Percentiles rank a stretch among this genome's conserved stretches.
Evolutionary conservation across 805 yeast genomes (phyloP).

Genomic region (Metschnikowia proteae): DNA sequence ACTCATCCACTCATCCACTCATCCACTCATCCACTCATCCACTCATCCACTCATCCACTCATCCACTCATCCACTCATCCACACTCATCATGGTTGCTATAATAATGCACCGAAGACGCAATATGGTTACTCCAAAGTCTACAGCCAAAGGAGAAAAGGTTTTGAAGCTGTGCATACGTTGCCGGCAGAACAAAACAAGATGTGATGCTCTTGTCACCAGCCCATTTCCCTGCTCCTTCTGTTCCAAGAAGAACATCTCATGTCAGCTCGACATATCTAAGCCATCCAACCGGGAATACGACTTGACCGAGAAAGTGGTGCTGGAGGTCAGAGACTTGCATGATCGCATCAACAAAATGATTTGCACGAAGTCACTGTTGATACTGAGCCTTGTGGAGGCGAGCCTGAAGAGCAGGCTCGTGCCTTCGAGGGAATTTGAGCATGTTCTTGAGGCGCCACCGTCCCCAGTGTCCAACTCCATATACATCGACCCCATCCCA

Average conservation of each 20-base stretch:
- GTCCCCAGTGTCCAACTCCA: constrained; percentile 3
- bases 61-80: neutral
- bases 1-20: neutral
- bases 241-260: constrained; percentile 46
- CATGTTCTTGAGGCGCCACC: constrained; percentile 3
- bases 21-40: neutral
- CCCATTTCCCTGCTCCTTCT: constrained; percentile 57
- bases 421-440: neutral
- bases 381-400: constrained; percentile 6
- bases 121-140: constrained; percentile 11
- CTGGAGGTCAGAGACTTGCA: constrained; percentile 16
- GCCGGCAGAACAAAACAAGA: constrained; percentile 63
- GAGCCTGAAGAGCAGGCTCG: neutral
- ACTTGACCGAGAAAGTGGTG: constrained; percentile 12
- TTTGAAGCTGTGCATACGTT: constrained; percentile 55
- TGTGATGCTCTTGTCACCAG: constrained; percentile 53
- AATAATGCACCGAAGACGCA: constrained; percentile 16
- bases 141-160: constrained; percentile 17
- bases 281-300: constrained; percentile 16
- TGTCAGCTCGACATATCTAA: constrained; percentile 54
- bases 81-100: constrained; percentile 13
- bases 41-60: neutral
- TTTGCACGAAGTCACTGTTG: constrained; percentile 11
- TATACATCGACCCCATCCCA: constrained; percentile 18
- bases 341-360: constrained; percentile 11